Evolutionary conservation across 2,329 filamentous ascomycete genomes (phyloP), one percentile per base, ranked within the genome.

Genomic region (Plectosphaerella cucumerina): DNA sequence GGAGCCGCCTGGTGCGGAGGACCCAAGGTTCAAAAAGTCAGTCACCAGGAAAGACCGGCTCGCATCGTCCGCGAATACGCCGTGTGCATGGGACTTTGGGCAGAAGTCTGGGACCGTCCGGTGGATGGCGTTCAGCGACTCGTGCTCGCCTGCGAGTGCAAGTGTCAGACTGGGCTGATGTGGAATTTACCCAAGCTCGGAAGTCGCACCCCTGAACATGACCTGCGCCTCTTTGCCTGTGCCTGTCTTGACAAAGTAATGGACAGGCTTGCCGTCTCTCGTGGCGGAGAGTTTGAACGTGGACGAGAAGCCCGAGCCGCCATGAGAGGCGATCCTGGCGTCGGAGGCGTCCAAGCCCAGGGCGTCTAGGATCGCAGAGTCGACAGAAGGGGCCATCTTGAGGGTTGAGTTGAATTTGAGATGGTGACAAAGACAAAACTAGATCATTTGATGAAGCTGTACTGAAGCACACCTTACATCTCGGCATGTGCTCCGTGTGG

Each of bases 91-190:
- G 0, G 89, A 86, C 44, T 77, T 76, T 0, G 92, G 91, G 62
- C 89, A 93, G 49, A 97, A 80, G 31, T 79, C 79, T 1, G 90
- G 87, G 0, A 94, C 86, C 14, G 76, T 75, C 44, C 74, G 63
- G 64, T 90, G 80, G 58, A 97, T 89, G 49, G 90, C 89, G 62
- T 91, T 92, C 50, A 97, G 81, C 3, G 90, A 95, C 47, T 82
- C 81, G 63, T 90, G 86, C 69, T 97, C 93, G 53, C 92, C 89
- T 82, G 61, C 58, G 56, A 39, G 35, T 39, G 14, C 69, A 65
- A 66, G 70, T 49, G 1, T 66, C 67, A 46, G 44, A 31, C 23
- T 37, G 12, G 34, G 35, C 14, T 21, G 15, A 31, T 41, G 14
- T 15, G 12, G 12, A 22, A 17, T 14, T 21, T n/a, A n/a, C n/a